phyloP scores from a whole-genome alignment of 129 eudicot genomes.

The Arctium lappa region DNA sequence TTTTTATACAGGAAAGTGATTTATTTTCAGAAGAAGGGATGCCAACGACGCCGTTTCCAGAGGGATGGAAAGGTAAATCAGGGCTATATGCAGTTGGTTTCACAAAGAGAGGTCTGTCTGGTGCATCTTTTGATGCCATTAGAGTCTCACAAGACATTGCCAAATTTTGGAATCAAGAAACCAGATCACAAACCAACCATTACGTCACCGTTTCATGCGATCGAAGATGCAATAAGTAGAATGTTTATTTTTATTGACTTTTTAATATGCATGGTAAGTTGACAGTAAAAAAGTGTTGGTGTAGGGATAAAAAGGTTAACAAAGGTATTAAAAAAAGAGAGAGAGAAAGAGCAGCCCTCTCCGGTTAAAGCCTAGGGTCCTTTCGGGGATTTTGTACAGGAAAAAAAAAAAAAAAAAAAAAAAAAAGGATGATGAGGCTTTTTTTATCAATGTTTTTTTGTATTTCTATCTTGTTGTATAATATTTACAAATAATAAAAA shows the following conservation, averaged over 20 bases:
- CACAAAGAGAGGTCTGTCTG: conserved; percentile 78
- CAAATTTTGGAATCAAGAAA: conserved; percentile 75
- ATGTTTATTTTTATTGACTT: too few species aligned
- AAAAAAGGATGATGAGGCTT: conserved; percentile 71
- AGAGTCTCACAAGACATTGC: conserved; percentile 83
- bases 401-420: conserved; percentile 6
- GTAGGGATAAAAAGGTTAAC: conserved; percentile 24
- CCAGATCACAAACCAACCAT: conserved; percentile 49
- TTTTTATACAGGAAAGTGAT: conserved; percentile 56
- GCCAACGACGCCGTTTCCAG: conserved; percentile 60
- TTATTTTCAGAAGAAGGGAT: conserved; percentile 71
- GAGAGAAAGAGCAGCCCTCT: conserved; percentile 49
- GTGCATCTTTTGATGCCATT: conserved; percentile 81
- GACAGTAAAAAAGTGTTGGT: conserved; percentile 7
- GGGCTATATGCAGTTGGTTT: conserved; percentile 93
- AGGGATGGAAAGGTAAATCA: conserved; percentile 91
- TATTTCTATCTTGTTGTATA: background rate
- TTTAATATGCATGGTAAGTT: background rate
- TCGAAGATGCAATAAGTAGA: conserved; percentile 42
- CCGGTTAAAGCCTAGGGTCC: conserved; percentile 36
- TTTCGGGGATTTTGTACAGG: conserved; percentile 41
- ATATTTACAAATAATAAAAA: background rate
- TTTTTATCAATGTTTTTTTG: conserved; percentile 9
- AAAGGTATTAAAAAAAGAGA: background rate
- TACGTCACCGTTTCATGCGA: conserved; percentile 50